phyloP scores from a whole-genome alignment of 202 grass and related monocot species.

The Brachypodium distachyon region DNA sequence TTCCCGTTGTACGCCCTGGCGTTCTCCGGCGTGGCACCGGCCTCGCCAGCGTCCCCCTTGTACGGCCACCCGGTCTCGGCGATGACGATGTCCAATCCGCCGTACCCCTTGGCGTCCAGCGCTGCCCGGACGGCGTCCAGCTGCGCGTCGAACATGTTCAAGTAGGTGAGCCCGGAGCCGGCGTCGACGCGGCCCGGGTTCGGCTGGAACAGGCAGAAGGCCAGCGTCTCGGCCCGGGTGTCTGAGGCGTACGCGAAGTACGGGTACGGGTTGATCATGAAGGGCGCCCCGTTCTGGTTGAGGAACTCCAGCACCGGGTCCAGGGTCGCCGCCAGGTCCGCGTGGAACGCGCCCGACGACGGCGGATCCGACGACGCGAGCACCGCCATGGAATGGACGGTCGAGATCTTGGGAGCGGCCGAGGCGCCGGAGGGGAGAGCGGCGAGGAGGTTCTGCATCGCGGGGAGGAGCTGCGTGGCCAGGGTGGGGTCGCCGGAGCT shows the following conservation, averaged over 20 bases:
- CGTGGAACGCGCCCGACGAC: slow-evolving; percentile 77
- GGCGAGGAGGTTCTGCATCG: slow-evolving; percentile 94
- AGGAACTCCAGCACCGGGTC: slow-evolving; percentile 87
- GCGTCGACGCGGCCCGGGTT: slow-evolving; percentile 72
- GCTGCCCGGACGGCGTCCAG: slow-evolving; percentile 76
- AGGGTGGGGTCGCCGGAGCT: slow-evolving; percentile 62
- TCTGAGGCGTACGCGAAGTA: slow-evolving; percentile 91
- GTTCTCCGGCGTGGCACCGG: slow-evolving; percentile 70
- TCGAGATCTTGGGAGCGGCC: slow-evolving; percentile 62
- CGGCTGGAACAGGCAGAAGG: slow-evolving; percentile 95
- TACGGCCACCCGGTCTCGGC: slow-evolving; percentile 98
- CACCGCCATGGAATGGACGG: slow-evolving; percentile 95
- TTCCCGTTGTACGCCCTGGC: slow-evolving; percentile 76
- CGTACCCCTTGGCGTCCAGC: slow-evolving; percentile 64
- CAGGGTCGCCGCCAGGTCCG: slow-evolving; percentile 46
- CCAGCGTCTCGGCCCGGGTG: slow-evolving; percentile 80
- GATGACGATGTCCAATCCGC: slow-evolving; percentile 66
- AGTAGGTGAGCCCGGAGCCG: slow-evolving; percentile 63
- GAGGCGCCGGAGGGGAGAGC: slow-evolving; percentile 53
- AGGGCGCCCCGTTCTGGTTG: slow-evolving; percentile 53
- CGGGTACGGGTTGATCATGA: slow-evolving; percentile 99
- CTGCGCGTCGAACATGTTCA: slow-evolving; percentile 99
- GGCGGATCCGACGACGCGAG: slow-evolving; percentile 78
- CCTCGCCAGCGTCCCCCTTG: slow-evolving; percentile 69
- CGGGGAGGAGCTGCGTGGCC: slow-evolving; percentile 59